phyloP scores from a whole-genome alignment of 345 rosid species.

The Capsella bursapastoris region DNA sequence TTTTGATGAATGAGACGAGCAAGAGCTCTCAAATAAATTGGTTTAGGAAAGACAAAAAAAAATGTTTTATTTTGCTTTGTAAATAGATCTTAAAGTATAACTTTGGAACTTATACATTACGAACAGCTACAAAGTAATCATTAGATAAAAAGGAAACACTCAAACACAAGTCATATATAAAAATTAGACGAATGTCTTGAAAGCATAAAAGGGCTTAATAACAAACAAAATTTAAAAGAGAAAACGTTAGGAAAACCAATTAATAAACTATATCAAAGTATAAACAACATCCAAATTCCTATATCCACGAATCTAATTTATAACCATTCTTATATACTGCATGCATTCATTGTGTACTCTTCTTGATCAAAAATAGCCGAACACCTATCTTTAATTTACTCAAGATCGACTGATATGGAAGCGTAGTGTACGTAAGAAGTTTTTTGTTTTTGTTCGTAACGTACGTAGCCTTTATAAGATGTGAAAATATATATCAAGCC shows the following conservation, averaged over 20 bases:
- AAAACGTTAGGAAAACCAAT: slow-evolving; percentile 1
- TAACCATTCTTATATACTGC: not conserved
- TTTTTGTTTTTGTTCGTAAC: not conserved
- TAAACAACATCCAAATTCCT: slow-evolving; percentile 9
- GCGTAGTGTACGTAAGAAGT: not conserved
- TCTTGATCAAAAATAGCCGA: slow-evolving; percentile 1
- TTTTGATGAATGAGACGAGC: not conserved
- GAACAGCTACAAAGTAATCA: not conserved
- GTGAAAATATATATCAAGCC: slow-evolving; percentile 20
- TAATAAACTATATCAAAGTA: not conserved
- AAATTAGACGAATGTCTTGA: not conserved
- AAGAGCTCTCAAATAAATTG: not conserved
- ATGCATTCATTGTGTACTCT: slow-evolving; percentile 6
- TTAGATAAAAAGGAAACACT: not conserved
- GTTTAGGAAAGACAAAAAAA: not conserved
- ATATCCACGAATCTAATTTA: not conserved
- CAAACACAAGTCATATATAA: not conserved
- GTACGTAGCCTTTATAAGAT: not conserved
- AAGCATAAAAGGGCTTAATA: not conserved
- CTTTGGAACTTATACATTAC: slow-evolving; percentile 10
- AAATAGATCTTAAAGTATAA: not conserved
- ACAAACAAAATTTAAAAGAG: not conserved
- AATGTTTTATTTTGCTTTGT: not conserved
- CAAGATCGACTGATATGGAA: not conserved
- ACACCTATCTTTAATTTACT: not conserved